Conservation (phyloP, 352 stramenopile genomes). For the Globisporangium sylvaticum region DNA sequence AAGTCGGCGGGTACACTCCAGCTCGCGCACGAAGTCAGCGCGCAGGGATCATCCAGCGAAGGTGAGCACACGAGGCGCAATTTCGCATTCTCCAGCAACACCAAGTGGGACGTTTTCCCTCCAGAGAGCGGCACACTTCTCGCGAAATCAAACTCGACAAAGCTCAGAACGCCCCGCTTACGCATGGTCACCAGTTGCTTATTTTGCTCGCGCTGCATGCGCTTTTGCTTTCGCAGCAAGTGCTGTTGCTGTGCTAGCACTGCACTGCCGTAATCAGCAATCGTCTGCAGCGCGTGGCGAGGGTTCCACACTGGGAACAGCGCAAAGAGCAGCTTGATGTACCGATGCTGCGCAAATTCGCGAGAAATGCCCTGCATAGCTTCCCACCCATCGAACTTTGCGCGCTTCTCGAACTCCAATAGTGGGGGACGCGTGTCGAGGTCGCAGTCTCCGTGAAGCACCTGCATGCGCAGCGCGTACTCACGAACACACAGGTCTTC, state of each 20-base stretch:
- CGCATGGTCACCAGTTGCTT: slow-evolving; percentile 32
- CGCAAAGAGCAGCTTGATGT: slow-evolving; percentile 75
- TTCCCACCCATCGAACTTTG: slow-evolving; percentile 78
- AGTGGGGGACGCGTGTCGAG: slow-evolving; percentile 45
- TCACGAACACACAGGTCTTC: slow-evolving; percentile 73
- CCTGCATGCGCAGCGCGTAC: slow-evolving; percentile 78
- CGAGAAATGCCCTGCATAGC: slow-evolving; percentile 45
- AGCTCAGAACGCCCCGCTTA: slow-evolving; percentile 24
- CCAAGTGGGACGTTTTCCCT: slow-evolving; percentile 34
- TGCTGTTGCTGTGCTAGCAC: slow-evolving; percentile 21
- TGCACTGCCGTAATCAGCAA: slow-evolving; percentile 37
- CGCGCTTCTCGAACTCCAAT: slow-evolving; percentile 62
- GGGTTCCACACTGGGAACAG: slow-evolving; percentile 74
- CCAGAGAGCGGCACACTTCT: slow-evolving; percentile 44
- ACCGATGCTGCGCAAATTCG: slow-evolving; percentile 55
- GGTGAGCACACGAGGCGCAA: slow-evolving; percentile 47
- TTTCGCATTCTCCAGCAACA: slow-evolving; percentile 51
- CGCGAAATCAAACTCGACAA: slow-evolving; percentile 67
- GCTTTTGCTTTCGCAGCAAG: slow-evolving; percentile 19
- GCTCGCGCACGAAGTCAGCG: slow-evolving; percentile 51
- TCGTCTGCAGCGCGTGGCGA: slow-evolving; percentile 37
- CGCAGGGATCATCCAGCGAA: slow-evolving; percentile 58
- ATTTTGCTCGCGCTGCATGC: slow-evolving; percentile 13
- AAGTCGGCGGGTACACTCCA: slow-evolving; percentile 61
- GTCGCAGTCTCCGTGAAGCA: slow-evolving; percentile 66